Evolutionary conservation across 148 eudicot genomes (phyloP).

Genomic region (Vaccinium macrocarpon): DNA sequence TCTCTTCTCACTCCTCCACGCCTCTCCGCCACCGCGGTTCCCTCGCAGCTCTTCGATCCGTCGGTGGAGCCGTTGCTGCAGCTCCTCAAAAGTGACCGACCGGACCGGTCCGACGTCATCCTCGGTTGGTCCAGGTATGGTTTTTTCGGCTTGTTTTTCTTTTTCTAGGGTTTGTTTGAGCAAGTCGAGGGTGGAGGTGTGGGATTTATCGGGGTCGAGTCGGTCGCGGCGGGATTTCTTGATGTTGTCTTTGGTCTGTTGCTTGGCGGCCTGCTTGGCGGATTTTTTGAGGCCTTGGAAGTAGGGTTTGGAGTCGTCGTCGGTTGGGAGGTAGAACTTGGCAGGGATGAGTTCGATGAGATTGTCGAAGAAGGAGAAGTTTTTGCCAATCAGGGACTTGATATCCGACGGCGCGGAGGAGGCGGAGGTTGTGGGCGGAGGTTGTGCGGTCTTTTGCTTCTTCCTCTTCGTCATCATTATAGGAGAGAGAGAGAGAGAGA

Average conservation of each 20-base stretch:
- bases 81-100: conserved; percentile 62
- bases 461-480: conserved; percentile 38
- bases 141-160: conserved; percentile 27
- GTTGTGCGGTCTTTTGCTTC: conserved; percentile 20
- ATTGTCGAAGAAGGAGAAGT: conserved; percentile 61
- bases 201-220: conserved; percentile 61
- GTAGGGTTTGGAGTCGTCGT: conserved; percentile 52
- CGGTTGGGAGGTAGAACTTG: conserved; percentile 55
- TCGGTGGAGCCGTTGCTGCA: conserved; percentile 41
- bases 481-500: background rate
- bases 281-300: conserved; percentile 62
- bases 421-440: conserved; percentile 15
- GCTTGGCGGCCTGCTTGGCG: conserved; percentile 55
- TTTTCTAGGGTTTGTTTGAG: conserved; percentile 40
- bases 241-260: conserved; percentile 49
- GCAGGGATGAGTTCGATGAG: conserved; percentile 72
- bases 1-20: conserved; percentile 17
- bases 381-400: conserved; percentile 39
- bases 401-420: conserved; percentile 25
- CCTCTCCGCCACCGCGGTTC: conserved; percentile 43
- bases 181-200: conserved; percentile 44
- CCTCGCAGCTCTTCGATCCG: conserved; percentile 54
- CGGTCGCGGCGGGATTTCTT: conserved; percentile 58
- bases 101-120: conserved; percentile 1
- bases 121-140: conserved; percentile 10